Evolutionary conservation across 148 eudicot genomes (phyloP), one percentile per base, ranked within the genome.

Genomic region (Arctostaphylos glauca): DNA sequence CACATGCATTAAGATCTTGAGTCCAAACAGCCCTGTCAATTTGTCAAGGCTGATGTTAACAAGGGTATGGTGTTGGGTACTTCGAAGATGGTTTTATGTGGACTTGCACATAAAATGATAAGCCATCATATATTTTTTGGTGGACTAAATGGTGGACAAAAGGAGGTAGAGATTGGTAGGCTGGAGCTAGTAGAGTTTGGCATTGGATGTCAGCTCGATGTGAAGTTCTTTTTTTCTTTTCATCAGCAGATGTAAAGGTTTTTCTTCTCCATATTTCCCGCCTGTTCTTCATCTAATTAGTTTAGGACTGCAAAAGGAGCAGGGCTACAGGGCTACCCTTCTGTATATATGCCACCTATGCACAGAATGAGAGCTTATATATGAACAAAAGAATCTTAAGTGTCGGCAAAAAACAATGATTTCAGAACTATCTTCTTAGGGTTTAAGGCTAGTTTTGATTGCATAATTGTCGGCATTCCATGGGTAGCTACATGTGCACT

Each of bases 381-480:
- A 72, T 18, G 25, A 72, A 16, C 53, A 47, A 10, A 49, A 49
- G 56, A 48, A 74, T 74, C 54, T 74, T 5, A 50, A 21, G 18
- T 75, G 23, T 67, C 5, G 38, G 25, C 9, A 67, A 38, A 38
- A 38, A 8, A 67, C 14, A 67, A 38, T 67, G 58, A 4, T 49
- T 49, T 50, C 13, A 31, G 16, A 75, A 54, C 53, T 56, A n/a
- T 53, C 53, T 49, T 59, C 16, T 5, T 56, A 19, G 18, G 54
- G 25, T 78, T 23, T 12, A 78, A 10, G 43, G 47, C 21, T 80
- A 80, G 46, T 79, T 47, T 58, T 79, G 53, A 16, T n/a, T 79
- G 53, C 43, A 18, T n/a, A 23, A n/a, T n/a, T n/a, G 53, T 59
- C 4, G 38, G 50, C 53, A 19, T n/a, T 18, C 41, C 19, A 43